phyloP scores from a whole-genome alignment of 2,329 filamentous ascomycete species.

The Emmonsiellopsis sp. region DNA sequence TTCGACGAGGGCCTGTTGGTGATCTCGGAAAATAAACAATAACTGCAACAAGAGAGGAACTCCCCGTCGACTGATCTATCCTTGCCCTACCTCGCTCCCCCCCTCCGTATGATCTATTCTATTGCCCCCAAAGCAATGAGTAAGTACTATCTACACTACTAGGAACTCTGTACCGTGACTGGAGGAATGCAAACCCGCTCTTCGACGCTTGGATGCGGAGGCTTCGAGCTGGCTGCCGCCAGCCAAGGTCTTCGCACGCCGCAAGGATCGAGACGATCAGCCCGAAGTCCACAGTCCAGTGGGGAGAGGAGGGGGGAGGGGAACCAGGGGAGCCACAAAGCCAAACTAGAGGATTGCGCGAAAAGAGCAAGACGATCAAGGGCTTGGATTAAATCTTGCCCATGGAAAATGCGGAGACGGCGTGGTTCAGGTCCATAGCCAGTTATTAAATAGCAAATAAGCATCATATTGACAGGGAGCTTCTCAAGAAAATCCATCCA shows the following conservation, averaged over 20 bases:
- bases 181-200: neutral
- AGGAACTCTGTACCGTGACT: neutral
- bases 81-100: too few relatives aligned
- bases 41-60: too few relatives aligned
- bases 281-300: neutral
- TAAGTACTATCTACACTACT: neutral
- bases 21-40: too few relatives aligned
- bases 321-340: slow-evolving; percentile 7
- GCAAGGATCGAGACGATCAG: neutral
- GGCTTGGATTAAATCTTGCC: slow-evolving; percentile 3
- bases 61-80: too few relatives aligned
- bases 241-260: neutral
- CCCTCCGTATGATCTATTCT: too few relatives aligned
- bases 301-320: slow-evolving; percentile 2
- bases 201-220: neutral
- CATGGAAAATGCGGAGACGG: neutral
- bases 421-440: neutral
- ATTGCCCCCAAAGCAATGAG: too few relatives aligned
- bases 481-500: too few relatives aligned
- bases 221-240: neutral
- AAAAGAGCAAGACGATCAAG: slow-evolving; percentile 13
- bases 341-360: slow-evolving; percentile 4
- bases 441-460: too few relatives aligned
- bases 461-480: too few relatives aligned
- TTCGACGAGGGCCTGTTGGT: too few relatives aligned